Percentiles rank a stretch among this genome's conserved stretches.
These are phyloP conservation scores for Mortierella alpina DNA, from an alignment of 192 early-diverging fungal genomes.

Conservation along the genomic window DNA sequence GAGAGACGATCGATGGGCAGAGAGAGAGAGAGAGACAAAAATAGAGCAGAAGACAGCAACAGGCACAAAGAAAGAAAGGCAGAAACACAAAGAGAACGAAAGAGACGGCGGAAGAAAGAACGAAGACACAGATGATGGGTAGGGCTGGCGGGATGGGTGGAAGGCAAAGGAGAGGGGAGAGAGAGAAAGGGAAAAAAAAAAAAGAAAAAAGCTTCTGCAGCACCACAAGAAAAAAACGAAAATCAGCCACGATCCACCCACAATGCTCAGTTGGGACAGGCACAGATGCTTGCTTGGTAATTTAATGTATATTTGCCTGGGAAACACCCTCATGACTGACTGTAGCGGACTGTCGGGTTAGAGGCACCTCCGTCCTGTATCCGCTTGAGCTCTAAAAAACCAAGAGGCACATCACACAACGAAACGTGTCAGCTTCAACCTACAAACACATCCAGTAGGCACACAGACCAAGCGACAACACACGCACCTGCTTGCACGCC, in stretches of 20 bases:
- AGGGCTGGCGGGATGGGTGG: background rate
- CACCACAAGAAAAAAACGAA: too few species aligned
- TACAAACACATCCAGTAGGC: background rate
- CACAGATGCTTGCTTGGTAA: background rate
- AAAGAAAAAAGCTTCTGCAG: background rate
- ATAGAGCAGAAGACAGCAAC: background rate
- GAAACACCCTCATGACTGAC: constrained; percentile 17
- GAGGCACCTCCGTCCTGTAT: constrained; percentile 52
- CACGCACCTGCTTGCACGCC: constrained; percentile 34
- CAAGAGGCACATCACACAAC: background rate
- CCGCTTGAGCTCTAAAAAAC: constrained; percentile 38
- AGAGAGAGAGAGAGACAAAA: background rate
- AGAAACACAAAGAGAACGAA: background rate
- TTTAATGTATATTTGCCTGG: background rate
- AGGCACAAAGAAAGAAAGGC: background rate
- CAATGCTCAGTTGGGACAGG: background rate
- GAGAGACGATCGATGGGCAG: too few species aligned
- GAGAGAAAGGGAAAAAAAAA: constrained; percentile 1
- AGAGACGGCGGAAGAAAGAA: background rate
- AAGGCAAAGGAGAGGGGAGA: background rate
- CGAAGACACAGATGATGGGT: constrained; percentile 1
- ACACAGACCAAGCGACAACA: background rate
- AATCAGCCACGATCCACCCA: too few species aligned
- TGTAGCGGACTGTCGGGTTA: constrained; percentile 51
- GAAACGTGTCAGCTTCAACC: background rate